Evolutionary conservation across 345 rosid genomes (phyloP), one percentile per base, ranked within the genome.

Genomic region (Sonneratia alba): DNA sequence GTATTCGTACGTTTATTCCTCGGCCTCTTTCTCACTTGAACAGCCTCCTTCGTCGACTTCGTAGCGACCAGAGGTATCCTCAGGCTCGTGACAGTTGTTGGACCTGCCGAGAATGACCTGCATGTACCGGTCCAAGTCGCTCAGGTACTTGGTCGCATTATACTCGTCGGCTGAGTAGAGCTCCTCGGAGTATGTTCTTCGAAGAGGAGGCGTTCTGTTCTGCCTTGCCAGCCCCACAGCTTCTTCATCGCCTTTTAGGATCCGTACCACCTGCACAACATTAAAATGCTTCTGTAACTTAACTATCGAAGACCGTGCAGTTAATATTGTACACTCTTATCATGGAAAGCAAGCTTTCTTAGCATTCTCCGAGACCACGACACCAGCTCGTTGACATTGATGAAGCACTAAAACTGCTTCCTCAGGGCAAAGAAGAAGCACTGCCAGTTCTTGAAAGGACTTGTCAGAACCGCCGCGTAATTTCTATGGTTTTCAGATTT

Each of bases 111-210:
- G 79, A 80, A 87, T 79, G 4, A 85, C 79, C 75, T 88, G 87
- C 93, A 86, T 83, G 24, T 87, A 87, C 73, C 71, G 76, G 70
- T 83, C 81, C 73, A 83, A 74, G 78, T 89, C 91, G 49, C 66
- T 83, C 56, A 86, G 75, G 69, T 83, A 81, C 81, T 84, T 85
- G 36, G 87, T 83, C 6, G 93, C 80, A 73, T 87, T 90, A 84
- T 87, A 86, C 72, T 90, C 99, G 61, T 89, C 89, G 8, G 88
- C 86, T 56, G 87, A 87, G 19, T 80, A 55, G 32, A 90, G 83
- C 78, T 95, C 92, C 71, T 83, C 92, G 0, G 93, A 92, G 85
- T 82, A 88, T 37, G 89, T 87, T 74, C 96, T 85, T 71, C 72
- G 86, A 24, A 80, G 79, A 22, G 76, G 62, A 0, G 86, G 61